Evolutionary conservation across 257 asterid species (phyloP), one percentile per base, ranked within the genome.

Genomic region (Oldenlandia corymbosa): DNA sequence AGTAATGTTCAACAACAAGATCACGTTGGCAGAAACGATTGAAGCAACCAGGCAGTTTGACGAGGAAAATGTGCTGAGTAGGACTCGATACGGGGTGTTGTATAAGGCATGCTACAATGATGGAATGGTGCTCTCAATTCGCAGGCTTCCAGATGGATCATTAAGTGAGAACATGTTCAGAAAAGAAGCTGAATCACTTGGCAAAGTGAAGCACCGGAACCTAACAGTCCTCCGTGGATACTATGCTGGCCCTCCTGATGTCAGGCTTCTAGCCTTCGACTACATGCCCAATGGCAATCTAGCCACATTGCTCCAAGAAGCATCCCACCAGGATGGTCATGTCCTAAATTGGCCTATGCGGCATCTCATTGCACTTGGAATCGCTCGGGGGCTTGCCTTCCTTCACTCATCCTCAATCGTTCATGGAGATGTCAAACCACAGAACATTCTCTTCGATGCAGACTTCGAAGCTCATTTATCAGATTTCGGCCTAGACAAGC

Each of bases 271-370:
- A 4, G 82, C 80, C 48, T 80, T 72, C 24, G 95, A 86, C 36
- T 86, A 86, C 95, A 86, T 86, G 95, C 95, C 95, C 9, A 86
- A 86, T 12, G 91, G 95, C 34, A 86, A 84, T 66, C 87, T 86
- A 0, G 84, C 84, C 9, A 84, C 87, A 5, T 61, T 85, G 56
- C 85, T 85, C 14, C 93, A 83, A 79, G 93, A 85, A 77, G 88
- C 93, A 7, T 83, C 87, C 10, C 93, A 85, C 74, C 93, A 85
- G 69, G 93, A 85, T 30, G 93, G 93, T 41, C 93, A 85, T 58
- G 87, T 85, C 21, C 82, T 85, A 30, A 85, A 85, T 47, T 85
- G 93, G 93, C 93, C 93, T 21, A 85, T 85, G 93, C 79, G 93
- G 50, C 93, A 85, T 69, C 82, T 85, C 20, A 85, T 85, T 32